Evolutionary conservation across 257 asterid genomes (phyloP).

Genomic region (Mitragyna speciosa): DNA sequence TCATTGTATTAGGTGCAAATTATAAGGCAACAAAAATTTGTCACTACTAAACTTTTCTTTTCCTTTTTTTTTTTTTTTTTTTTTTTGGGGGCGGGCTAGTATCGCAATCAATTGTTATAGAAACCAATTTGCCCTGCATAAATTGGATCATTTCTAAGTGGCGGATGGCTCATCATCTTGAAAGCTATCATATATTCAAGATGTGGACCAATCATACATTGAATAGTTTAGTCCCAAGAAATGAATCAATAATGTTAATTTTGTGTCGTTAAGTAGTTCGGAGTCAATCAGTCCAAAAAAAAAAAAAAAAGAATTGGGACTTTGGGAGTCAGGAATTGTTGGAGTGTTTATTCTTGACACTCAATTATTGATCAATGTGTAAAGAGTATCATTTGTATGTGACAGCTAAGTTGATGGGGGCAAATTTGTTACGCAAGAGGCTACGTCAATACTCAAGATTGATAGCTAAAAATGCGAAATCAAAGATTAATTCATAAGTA

Average conservation of each 20-base stretch:
- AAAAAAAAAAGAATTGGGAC: background rate
- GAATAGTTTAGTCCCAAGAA: background rate
- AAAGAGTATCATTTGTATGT: background rate
- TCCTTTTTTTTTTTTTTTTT: background rate
- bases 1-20: background rate
- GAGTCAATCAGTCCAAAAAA: background rate
- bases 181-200: background rate
- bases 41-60: background rate
- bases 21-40: background rate
- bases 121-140: background rate
- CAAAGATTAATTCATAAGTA: too few relatives aligned
- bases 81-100: background rate
- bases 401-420: background rate
- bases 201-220: background rate
- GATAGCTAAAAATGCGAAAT: too few relatives aligned
- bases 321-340: background rate
- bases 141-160: background rate
- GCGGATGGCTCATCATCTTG: conserved; percentile 3
- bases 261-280: background rate
- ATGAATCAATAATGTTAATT: background rate
- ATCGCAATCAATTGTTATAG: background rate
- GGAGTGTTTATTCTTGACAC: background rate
- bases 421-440: background rate
- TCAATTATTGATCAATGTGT: conserved; percentile 11
- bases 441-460: background rate